Evolutionary conservation across 441 rosid species (phyloP), one percentile per base, ranked within the genome.

Genomic region (Adansonia gregorii): DNA sequence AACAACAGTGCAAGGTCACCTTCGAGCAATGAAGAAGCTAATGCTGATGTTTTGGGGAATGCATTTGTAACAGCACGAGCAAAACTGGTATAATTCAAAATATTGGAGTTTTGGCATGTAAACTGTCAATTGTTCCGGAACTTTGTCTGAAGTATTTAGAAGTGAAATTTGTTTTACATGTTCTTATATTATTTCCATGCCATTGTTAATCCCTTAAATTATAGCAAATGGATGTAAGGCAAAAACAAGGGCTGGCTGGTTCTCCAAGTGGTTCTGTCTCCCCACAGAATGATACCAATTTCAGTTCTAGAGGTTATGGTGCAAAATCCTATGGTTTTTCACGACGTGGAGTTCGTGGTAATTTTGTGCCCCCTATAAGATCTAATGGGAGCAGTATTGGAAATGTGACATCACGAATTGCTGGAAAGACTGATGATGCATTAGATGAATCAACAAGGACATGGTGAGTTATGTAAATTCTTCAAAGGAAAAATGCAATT

Each of bases 61-160:
- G 95, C 93, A 69, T 95, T 95, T 83, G 97, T 95, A 35, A 88
- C 97, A 35, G 99, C 99, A 72, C 87, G 88, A 89, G 85, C 88
- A 69, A 95, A 94, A 89, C 78, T 95, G 97, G 98, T 94, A 92
- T 46, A 63, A 54, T 35, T 35, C 49, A 35, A 31, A 54, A 10
- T 12, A 71, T 71, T 54, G 9, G 75, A 54, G 17, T n/a, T 75
- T 63, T 75, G n/a, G 69, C 46, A 65, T 60, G 31, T 35, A 61
- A 61, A 63, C 31, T 31, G 41, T 35, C 52, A 60, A 14, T 56
- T 54, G 52, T 72, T 43, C 52, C 22, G 51, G 20, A 59, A 72
- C 10, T 24, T 71, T 64, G 11, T 66, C 67, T 17, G 55, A 22
- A 20, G 8, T 55, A 14, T 35, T 45, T 41, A 49, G 78, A 45